These are phyloP conservation scores for Dryadomyces quercivorus DNA, from an alignment of 2,329 filamentous ascomycete genomes.

Conservation along the genomic window DNA sequence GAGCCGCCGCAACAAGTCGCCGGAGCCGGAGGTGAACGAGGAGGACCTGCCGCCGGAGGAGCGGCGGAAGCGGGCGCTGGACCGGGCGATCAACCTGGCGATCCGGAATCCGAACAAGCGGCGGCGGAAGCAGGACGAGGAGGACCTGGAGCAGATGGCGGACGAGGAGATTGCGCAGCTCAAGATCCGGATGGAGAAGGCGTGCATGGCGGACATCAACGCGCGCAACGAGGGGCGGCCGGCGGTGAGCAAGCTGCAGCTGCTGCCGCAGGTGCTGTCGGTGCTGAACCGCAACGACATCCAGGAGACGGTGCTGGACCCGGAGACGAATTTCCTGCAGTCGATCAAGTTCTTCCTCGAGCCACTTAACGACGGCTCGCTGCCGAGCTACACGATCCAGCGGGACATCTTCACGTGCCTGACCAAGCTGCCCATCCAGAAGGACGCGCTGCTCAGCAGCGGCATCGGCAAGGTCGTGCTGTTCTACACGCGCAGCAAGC, in stretches of 20 bases:
- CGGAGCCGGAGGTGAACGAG: constrained; percentile 53
- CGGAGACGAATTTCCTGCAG: constrained; percentile 88
- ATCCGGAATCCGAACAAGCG: constrained; percentile 68
- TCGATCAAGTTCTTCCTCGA: constrained; percentile 96
- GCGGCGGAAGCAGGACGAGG: constrained; percentile 73
- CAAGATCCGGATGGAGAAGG: constrained; percentile 80
- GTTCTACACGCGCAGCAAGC: constrained; percentile 94
- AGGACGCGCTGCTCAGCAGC: constrained; percentile 78
- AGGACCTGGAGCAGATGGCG: constrained; percentile 84
- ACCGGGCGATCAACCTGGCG: constrained; percentile 77
- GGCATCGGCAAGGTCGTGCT: constrained; percentile 93
- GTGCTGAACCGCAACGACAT: constrained; percentile 84
- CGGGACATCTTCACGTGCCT: constrained; percentile 82
- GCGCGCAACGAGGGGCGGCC: constrained; percentile 70
- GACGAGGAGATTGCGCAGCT: constrained; percentile 83
- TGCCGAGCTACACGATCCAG: constrained; percentile 96
- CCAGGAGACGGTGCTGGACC: constrained; percentile 75
- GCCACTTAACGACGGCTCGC: constrained; percentile 81
- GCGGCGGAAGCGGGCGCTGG: constrained; percentile 69
- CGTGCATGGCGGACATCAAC: constrained; percentile 74
- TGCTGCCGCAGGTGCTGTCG: constrained; percentile 80
- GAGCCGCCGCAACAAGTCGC: constrained; percentile 26
- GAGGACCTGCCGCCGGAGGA: constrained; percentile 75
- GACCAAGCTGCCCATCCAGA: constrained; percentile 71
- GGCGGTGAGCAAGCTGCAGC: constrained; percentile 83